These are phyloP conservation scores for Ustilago loliicola DNA, from an alignment of 1,284 basidiomycete genomes.

Conservation along the genomic window DNA sequence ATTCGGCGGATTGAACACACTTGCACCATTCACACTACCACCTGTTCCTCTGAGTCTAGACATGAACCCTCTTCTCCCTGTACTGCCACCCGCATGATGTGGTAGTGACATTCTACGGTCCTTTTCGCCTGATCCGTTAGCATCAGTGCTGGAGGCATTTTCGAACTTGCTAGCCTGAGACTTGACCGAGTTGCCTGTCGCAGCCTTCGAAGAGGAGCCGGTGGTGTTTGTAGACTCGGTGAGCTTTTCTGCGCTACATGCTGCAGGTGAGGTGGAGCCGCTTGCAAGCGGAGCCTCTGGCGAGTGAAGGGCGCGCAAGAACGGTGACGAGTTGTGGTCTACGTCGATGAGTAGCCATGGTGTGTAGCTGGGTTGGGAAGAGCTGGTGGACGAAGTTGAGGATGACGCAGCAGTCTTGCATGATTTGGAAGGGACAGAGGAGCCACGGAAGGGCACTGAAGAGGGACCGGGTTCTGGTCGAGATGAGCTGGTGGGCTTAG, in stretches of 20 bases:
- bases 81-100: slow-evolving; percentile 11
- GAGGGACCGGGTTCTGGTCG: slow-evolving; percentile 27
- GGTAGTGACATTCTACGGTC: slow-evolving; percentile 36
- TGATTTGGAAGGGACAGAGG: slow-evolving; percentile 22
- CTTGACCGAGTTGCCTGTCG: slow-evolving; percentile 11
- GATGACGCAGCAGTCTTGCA: slow-evolving; percentile 18
- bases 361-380: slow-evolving; percentile 9
- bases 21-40: slow-evolving; percentile 20
- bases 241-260: slow-evolving; percentile 31
- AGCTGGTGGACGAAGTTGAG: background rate
- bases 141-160: slow-evolving; percentile 2
- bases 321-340: slow-evolving; percentile 27
- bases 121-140: slow-evolving; percentile 15
- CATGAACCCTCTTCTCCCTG: slow-evolving; percentile 38
- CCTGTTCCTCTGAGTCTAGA: slow-evolving; percentile 32
- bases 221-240: slow-evolving; percentile 32
- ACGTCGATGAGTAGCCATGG: slow-evolving; percentile 47
- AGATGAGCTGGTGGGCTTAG: slow-evolving; percentile 15
- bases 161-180: slow-evolving; percentile 38
- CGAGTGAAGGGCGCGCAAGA: slow-evolving; percentile 25
- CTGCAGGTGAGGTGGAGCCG: slow-evolving; percentile 26
- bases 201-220: background rate
- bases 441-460: slow-evolving; percentile 37
- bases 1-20: slow-evolving; percentile 15
- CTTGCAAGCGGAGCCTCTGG: background rate